A percentile compares a stretch with the other conserved stretches of the same genome.
Conservation (phyloP, 352 stramenopile species). For the Thalassiosira hispida region DNA sequence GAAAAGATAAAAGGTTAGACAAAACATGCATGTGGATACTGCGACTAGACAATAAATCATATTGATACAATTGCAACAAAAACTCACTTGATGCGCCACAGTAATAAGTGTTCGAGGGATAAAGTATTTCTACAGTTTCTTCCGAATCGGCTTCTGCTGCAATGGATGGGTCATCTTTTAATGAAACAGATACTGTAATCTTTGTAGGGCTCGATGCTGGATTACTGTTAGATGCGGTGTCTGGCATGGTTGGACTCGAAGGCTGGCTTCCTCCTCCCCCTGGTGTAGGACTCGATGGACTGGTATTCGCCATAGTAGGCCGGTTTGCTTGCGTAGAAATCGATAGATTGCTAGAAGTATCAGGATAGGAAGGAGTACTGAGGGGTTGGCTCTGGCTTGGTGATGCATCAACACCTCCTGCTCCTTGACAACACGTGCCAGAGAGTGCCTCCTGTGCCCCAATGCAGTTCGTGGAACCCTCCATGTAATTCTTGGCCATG, state of each 20-base stretch:
- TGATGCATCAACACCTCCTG: too few species aligned
- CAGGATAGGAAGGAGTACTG: too few species aligned
- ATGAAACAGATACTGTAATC: not conserved
- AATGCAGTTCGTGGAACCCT: constrained; percentile 13
- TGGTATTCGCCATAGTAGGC: not conserved
- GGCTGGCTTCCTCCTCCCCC: not conserved
- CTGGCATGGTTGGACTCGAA: not conserved
- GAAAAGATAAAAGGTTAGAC: constrained; percentile 2
- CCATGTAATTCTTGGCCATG: constrained; percentile 27
- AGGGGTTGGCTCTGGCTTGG: too few species aligned
- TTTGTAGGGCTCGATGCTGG: constrained; percentile 10
- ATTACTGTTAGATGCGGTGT: not conserved
- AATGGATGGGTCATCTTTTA: not conserved
- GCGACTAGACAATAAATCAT: not conserved
- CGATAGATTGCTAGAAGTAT: too few species aligned
- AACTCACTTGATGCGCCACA: constrained; percentile 21
- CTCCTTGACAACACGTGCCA: constrained; percentile 20
- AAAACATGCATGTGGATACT: too few species aligned
- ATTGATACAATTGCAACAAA: not conserved
- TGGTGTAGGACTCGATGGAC: not conserved
- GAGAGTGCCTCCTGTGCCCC: constrained; percentile 20
- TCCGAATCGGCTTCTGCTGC: too few species aligned
- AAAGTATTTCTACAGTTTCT: not conserved
- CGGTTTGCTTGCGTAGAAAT: too few species aligned
- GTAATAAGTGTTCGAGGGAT: constrained; percentile 25